Percentiles rank a stretch among this genome's conserved stretches.
These are phyloP conservation scores for Puccinia horiana DNA, from an alignment of 1,284 basidiomycete genomes.

Conservation along the genomic window DNA sequence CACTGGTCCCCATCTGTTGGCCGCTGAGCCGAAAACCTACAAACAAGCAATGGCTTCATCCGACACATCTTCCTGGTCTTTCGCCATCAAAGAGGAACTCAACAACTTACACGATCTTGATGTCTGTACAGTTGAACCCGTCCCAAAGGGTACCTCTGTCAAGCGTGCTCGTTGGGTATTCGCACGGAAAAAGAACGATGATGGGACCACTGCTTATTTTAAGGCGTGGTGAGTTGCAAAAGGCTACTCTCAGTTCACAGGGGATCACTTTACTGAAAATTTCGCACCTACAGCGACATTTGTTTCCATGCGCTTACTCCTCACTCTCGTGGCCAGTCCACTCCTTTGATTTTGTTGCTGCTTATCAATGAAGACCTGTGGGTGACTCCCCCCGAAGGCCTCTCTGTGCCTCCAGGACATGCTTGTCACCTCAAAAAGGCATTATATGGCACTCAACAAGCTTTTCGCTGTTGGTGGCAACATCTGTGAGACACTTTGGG, in stretches of 20 bases:
- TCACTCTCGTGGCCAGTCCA: slow-evolving; percentile 9
- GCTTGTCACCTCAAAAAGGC: neutral
- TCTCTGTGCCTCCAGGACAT: neutral
- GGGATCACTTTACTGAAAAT: neutral
- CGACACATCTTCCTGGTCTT: too few species aligned
- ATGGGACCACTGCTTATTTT: neutral
- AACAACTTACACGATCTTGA: too few species aligned
- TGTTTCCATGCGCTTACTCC: neutral
- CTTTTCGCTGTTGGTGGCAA: slow-evolving; percentile 28
- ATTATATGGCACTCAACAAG: slow-evolving; percentile 22
- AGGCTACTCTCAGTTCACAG: neutral
- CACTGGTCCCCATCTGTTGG: too few species aligned
- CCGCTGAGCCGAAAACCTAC: too few species aligned
- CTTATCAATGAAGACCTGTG: slow-evolving; percentile 22
- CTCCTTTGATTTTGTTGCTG: slow-evolving; percentile 31
- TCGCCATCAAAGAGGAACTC: too few species aligned
- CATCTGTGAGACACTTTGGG: neutral
- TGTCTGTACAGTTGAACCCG: neutral
- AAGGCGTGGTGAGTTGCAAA: neutral
- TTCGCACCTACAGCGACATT: slow-evolving; percentile 41
- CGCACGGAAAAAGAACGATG: neutral
- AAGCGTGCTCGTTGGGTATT: neutral
- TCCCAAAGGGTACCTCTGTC: neutral
- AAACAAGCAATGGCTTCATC: too few species aligned
- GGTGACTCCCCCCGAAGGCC: neutral